Evolutionary conservation across 192 early-diverging fungal species (phyloP).

Genomic region (Entomortierella chlamydospora): DNA sequence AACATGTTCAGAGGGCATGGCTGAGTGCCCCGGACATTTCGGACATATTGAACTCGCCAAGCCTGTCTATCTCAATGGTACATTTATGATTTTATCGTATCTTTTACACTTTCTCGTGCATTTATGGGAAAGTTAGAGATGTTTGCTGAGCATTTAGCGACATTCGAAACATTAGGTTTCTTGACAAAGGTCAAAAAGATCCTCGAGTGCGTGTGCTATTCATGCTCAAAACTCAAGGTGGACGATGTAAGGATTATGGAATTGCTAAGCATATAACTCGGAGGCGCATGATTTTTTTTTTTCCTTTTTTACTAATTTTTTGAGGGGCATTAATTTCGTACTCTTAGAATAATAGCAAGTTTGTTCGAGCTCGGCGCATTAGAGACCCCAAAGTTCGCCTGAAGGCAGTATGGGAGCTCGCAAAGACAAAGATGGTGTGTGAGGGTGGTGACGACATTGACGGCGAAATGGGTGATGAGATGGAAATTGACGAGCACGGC

Average conservation of each 20-base stretch:
- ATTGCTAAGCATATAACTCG: neutral
- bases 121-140: neutral
- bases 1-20: constrained; percentile 95
- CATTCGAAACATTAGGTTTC: constrained; percentile 71
- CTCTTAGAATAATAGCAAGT: constrained; percentile 71
- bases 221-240: constrained; percentile 94
- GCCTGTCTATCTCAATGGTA: constrained; percentile 95
- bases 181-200: constrained; percentile 96
- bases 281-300: neutral
- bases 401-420: constrained; percentile 88
- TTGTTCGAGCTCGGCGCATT: constrained; percentile 71
- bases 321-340: neutral
- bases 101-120: neutral
- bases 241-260: constrained; percentile 67
- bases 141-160: neutral
- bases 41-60: constrained; percentile 96
- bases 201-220: constrained; percentile 95
- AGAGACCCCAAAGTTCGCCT: constrained; percentile 80
- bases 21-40: constrained; percentile 98
- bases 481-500: constrained; percentile 53
- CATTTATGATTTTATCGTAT: neutral
- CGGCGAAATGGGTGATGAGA: constrained; percentile 63
- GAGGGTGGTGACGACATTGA: constrained; percentile 77
- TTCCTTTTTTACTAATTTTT: constrained; percentile 10
- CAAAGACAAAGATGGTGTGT: constrained; percentile 86